Conservation (phyloP, 2,329 filamentous ascomycete species). For the Hymenoscyphus scutula region DNA sequence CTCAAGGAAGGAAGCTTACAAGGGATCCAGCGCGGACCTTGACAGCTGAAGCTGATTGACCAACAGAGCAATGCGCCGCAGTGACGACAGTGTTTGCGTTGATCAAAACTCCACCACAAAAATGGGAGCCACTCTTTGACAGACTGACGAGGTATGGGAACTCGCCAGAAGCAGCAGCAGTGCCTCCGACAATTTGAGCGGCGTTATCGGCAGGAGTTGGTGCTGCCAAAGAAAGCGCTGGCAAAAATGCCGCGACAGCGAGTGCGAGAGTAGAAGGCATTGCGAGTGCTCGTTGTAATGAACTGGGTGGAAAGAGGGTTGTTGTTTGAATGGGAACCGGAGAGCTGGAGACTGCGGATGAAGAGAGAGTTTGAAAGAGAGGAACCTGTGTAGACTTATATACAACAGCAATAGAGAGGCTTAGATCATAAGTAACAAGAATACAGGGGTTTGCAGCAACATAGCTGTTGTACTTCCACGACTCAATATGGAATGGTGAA, state of each 20-base stretch:
- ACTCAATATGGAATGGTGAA: not conserved
- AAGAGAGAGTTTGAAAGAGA: not conserved
- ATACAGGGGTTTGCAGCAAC: not conserved
- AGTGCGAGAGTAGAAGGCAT: slow-evolving; percentile 2
- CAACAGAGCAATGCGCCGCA: slow-evolving; percentile 26
- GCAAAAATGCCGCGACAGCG: not conserved
- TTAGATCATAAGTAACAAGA: not conserved
- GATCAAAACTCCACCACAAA: slow-evolving; percentile 25
- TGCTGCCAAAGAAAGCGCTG: not conserved
- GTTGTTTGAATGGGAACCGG: not conserved
- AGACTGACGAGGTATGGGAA: slow-evolving; percentile 28
- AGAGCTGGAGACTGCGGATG: not conserved
- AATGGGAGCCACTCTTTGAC: slow-evolving; percentile 17
- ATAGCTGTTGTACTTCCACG: not conserved
- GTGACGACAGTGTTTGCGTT: slow-evolving; percentile 28
- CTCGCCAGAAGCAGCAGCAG: slow-evolving; percentile 19
- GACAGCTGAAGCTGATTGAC: slow-evolving; percentile 15
- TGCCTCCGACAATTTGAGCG: slow-evolving; percentile 18
- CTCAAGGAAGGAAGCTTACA: slow-evolving; percentile 16
- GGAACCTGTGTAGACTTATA: slow-evolving; percentile 1
- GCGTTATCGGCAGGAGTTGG: not conserved
- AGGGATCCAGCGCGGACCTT: slow-evolving; percentile 26
- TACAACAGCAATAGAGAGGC: not conserved
- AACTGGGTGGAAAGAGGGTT: not conserved
- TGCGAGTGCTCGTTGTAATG: not conserved